Base-by-base conservation (phyloP, 805 yeast species). In the Saturnispora zaruensis region DNA sequence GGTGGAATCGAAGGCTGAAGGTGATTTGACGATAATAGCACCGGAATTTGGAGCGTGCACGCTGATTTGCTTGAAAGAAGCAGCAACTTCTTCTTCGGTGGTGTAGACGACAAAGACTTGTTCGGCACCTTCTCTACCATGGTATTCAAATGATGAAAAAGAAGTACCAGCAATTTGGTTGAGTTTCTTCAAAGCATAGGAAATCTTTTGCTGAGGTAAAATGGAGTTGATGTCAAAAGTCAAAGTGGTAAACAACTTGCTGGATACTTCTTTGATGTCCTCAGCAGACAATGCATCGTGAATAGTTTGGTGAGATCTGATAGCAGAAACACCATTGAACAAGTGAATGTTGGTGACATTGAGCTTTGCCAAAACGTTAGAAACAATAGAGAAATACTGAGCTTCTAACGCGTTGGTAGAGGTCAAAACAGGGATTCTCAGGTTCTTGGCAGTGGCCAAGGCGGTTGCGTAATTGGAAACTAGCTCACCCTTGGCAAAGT, bases 51-150 rank as follows among this genome's bases (percentile, higher is more conserved):
- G 55, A 16, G 55, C 37, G 40, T 42, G 50, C 26, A 40, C 41
- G 13, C n/a, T 25, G 44, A 82, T 69, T 26, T 75, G 71, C 25
- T 69, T 65, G 44, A 76, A 58, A 38, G 86, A 73, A 50, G 78
- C 67, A 9, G 28, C 43, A 49, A 79, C 71, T 16, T 84, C 69
- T 63, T 84, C 89, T 41, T 75, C 66, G 38, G 93, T 73, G 23
- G 96, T 95, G 56, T 84, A 81, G n/a, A 82, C 73, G 32, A 89
- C 91, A 64, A 86, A 82, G n/a, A 90, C 86, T 23, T 84, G 78
- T 42, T 77, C 78, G 7, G 96, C 82, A 49, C 72, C 66, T 8
- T 64, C 63, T 48, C 72, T 71, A 48, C 96, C 96, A 52, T 64
- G 68, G 66, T 83, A 87, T 65, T 86, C 87, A 60, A 86, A 84